These are phyloP conservation scores for Dipteronia dyeriana DNA, from an alignment of 345 rosid species.

Conservation along the genomic window DNA sequence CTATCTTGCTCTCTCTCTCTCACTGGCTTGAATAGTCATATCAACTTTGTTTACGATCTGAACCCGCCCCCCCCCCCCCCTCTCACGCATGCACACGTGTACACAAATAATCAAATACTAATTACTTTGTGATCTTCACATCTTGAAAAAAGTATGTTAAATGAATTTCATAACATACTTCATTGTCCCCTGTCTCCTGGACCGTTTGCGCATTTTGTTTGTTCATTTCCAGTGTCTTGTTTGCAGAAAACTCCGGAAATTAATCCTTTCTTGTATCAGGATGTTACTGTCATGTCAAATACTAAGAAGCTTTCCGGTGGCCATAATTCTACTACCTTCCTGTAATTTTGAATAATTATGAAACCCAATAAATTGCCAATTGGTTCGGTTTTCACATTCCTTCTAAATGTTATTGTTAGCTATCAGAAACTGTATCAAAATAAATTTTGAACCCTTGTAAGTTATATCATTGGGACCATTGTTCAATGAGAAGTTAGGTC, in stretches of 20 bases:
- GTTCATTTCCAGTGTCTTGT: not conserved
- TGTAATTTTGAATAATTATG: not conserved
- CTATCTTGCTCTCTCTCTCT: not conserved
- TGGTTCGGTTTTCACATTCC: not conserved
- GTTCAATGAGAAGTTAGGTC: not conserved
- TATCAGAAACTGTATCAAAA: not conserved
- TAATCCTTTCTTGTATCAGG: not conserved
- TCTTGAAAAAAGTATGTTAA: not conserved
- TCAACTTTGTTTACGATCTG: not conserved
- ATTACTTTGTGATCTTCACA: not conserved
- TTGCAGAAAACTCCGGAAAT: not conserved
- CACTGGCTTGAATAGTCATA: not conserved
- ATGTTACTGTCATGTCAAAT: not conserved
- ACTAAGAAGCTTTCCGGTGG: not conserved
- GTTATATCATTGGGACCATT: not conserved
- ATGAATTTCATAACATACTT: not conserved
- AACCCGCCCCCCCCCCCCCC: not conserved
- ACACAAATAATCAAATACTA: not conserved
- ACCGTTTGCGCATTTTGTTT: not conserved
- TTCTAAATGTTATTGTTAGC: not conserved
- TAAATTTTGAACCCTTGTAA: not conserved
- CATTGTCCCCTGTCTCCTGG: not conserved
- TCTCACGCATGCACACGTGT: not conserved
- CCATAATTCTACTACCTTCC: not conserved
- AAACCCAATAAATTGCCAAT: not conserved